These are phyloP conservation scores for Tolypocladium sp. DNA, from an alignment of 2,329 filamentous ascomycete species.

Conservation along the genomic window DNA sequence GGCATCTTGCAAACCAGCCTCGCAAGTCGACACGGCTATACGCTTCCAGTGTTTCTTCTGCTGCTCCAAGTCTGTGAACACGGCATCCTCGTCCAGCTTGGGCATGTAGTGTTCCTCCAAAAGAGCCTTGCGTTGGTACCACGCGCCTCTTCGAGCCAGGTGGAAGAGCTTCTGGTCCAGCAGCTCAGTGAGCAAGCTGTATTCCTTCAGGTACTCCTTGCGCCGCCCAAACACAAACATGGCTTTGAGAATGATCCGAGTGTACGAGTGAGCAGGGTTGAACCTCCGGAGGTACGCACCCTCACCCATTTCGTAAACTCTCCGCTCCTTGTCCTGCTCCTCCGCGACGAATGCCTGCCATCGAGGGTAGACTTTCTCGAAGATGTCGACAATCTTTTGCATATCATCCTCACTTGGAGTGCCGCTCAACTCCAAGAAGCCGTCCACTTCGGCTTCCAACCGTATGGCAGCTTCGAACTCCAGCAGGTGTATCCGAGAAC, in stretches of 20 bases:
- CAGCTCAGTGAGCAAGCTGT: conserved; percentile 64
- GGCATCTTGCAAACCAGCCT: conserved; percentile 75
- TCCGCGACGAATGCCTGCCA: conserved; percentile 67
- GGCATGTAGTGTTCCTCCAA: conserved; percentile 95
- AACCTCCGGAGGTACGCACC: conserved; percentile 84
- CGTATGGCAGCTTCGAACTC: conserved; percentile 86
- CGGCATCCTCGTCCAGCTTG: conserved; percentile 37
- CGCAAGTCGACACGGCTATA: conserved; percentile 70
- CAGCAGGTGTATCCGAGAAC: conserved; percentile 62
- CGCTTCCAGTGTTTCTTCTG: conserved; percentile 80
- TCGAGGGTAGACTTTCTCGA: conserved; percentile 67
- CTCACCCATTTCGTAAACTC: conserved; percentile 71
- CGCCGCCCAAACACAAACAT: conserved; percentile 69
- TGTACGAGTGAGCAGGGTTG: conserved; percentile 87
- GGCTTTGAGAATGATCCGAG: conserved; percentile 84
- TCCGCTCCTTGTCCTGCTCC: conserved; percentile 69
- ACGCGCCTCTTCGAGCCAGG: conserved; percentile 70
- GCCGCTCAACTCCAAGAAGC: conserved; percentile 70
- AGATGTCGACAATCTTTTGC: conserved; percentile 59
- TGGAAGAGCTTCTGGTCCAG: conserved; percentile 79
- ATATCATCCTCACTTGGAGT: conserved; percentile 57
- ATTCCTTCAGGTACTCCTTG: conserved; percentile 71
- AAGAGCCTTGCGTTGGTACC: conserved; percentile 93
- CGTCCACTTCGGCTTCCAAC: conserved; percentile 74
- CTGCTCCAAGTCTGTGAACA: conserved; percentile 27